Base-by-base conservation (phyloP, 768 basidiomycete species). In the Amylocystis lapponica region DNA sequence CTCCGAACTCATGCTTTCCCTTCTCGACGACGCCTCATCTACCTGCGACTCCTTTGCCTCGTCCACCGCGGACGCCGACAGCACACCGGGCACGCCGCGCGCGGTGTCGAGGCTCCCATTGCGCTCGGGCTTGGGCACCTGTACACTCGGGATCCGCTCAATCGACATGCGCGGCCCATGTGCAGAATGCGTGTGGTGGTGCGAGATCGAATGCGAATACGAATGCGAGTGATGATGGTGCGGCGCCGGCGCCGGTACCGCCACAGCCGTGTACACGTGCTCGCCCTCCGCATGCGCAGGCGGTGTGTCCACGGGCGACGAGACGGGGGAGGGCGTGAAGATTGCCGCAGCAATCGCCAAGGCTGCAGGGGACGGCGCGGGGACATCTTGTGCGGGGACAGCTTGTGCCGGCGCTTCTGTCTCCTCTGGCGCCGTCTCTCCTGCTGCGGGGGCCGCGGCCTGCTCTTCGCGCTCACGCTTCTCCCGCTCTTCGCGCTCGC, bases 401-500 rank as follows among this genome's bases (percentile, higher is more conserved):
- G n/a, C n/a, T n/a, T n/a, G n/a, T n/a, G n/a, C 32, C 21, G 43
- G 43, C 3, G 39, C 1, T 48, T 32, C 26, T 13, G 36, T 32
- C 27, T 38, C 35, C 21, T 12, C 42, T 6, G 16, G 34, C 35
- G 39, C 12, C 31, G 39, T 7, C 36, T 43, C 47, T 16, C 33
- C 40, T 17, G 16, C 43, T 12, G 19, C 52, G 10, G 45, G 51
- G 11, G 38, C 39, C 27, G n/a, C 41, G 25, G n/a, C 33, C 41
- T 23, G 50, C 48, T 32, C 47, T 51, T 25, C n/a, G 38, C 58
- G 60, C 48, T 66, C 69, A 25, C 45, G 33, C 38, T 53, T 57
- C 49, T 70, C 68, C 57, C 61, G 62, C 59, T 76, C 78, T 43
- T 56, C 62, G 52, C 61, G 57, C 52, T 78, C 75, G 43, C 62